phyloP scores from a whole-genome alignment of 345 rosid species.

The Lepidium didymum region DNA sequence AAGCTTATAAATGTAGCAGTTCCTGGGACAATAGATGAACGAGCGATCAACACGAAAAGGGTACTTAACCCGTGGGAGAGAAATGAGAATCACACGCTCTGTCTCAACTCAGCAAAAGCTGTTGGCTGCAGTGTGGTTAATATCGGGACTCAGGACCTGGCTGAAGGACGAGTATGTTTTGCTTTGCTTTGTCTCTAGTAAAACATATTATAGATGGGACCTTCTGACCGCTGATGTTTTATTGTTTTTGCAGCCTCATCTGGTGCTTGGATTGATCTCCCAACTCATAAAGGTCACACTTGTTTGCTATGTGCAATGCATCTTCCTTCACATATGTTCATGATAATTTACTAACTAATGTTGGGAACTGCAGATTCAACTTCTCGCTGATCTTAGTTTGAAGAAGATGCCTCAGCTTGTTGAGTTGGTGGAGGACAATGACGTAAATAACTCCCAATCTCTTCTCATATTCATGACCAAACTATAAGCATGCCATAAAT shows the following conservation, averaged over 20 bases:
- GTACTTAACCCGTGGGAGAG: slow-evolving; percentile 94
- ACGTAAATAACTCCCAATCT: slow-evolving; percentile 34
- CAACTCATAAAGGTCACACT: slow-evolving; percentile 81
- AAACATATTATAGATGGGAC: background rate
- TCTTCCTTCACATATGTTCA: background rate
- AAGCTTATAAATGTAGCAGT: slow-evolving; percentile 92
- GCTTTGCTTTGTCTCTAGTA: slow-evolving; percentile 11
- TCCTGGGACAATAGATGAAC: slow-evolving; percentile 89
- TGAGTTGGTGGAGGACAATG: slow-evolving; percentile 80
- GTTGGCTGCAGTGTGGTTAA: slow-evolving; percentile 92
- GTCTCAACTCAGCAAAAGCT: slow-evolving; percentile 95
- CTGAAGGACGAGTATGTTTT: slow-evolving; percentile 80
- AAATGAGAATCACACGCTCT: slow-evolving; percentile 93
- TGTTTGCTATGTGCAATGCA: background rate
- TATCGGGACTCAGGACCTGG: slow-evolving; percentile 81
- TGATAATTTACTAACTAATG: background rate
- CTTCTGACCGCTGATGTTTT: background rate
- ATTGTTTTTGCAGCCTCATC: slow-evolving; percentile 67
- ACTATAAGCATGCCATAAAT: background rate
- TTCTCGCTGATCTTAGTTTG: slow-evolving; percentile 81
- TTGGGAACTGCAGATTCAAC: slow-evolving; percentile 59
- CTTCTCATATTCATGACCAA: background rate
- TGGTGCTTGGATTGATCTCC: slow-evolving; percentile 88
- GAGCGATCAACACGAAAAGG: slow-evolving; percentile 78
- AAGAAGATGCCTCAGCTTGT: slow-evolving; percentile 97